A percentile compares a stretch with the other conserved stretches of the same genome.
Conservation (phyloP, 805 yeast genomes). For the Wickerhamiella sorbophila region DNA sequence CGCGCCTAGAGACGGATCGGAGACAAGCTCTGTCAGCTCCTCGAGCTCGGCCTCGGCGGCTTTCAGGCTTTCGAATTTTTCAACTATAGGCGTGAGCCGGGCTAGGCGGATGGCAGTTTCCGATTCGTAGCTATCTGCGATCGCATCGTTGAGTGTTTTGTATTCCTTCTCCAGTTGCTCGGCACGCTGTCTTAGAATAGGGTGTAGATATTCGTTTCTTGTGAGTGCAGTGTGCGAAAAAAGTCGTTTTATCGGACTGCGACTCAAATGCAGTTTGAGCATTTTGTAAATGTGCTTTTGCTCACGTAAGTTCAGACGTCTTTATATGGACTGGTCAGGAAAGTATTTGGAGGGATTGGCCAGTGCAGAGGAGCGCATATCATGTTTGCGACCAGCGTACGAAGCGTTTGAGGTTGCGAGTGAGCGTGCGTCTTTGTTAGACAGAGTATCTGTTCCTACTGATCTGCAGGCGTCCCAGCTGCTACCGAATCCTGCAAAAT, state of each 20-base stretch:
- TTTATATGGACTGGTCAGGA: slow-evolving; percentile 9
- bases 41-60: slow-evolving; percentile 21
- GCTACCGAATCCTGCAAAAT: background rate
- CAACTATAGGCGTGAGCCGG: slow-evolving; percentile 32
- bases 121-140: slow-evolving; percentile 27
- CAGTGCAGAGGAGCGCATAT: slow-evolving; percentile 16
- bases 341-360: slow-evolving; percentile 4
- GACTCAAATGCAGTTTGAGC: background rate
- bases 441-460: background rate
- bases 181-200: slow-evolving; percentile 38
- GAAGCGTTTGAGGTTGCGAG: slow-evolving; percentile 17
- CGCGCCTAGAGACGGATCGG: slow-evolving; percentile 34
- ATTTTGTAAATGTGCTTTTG: background rate
- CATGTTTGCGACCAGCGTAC: slow-evolving; percentile 10
- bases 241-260: no score
- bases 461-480: background rate
- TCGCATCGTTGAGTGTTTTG: slow-evolving; percentile 27
- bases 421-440: slow-evolving; percentile 11
- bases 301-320: no score
- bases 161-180: slow-evolving; percentile 30
- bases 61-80: slow-evolving; percentile 29
- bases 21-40: slow-evolving; percentile 33
- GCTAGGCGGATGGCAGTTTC: slow-evolving; percentile 38
- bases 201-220: slow-evolving; percentile 28
- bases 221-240: no score